phyloP scores from a whole-genome alignment of 352 stramenopile genomes.

The Phytophthora europaea region DNA sequence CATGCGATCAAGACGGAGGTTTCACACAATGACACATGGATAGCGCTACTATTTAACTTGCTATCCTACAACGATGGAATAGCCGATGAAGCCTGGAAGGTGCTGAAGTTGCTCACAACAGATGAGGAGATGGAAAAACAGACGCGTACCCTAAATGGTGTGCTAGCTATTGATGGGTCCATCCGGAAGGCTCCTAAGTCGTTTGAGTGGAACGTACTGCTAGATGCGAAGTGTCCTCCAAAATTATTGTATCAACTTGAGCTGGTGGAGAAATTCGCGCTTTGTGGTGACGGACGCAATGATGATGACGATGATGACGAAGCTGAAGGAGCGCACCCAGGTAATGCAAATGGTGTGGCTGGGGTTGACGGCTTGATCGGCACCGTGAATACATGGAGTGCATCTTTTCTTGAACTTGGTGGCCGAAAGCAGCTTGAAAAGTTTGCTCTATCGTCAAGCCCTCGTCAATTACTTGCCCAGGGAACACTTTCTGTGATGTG shows the following conservation, averaged over 20 bases:
- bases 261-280: conserved; percentile 67
- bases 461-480: conserved; percentile 45
- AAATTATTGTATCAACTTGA: conserved; percentile 81
- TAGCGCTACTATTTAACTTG: conserved; percentile 60
- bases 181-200: conserved; percentile 48
- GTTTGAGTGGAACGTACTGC: conserved; percentile 70
- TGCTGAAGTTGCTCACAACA: conserved; percentile 76
- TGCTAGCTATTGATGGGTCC: conserved; percentile 77
- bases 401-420: conserved; percentile 76
- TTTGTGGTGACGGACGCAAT: conserved; percentile 45
- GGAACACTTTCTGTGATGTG: conserved; percentile 72
- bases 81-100: conserved; percentile 80
- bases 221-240: conserved; percentile 65
- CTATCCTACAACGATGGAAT: conserved; percentile 58
- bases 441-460: conserved; percentile 59
- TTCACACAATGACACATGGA: conserved; percentile 52
- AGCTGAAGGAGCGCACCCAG: conserved; percentile 1
- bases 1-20: conserved; percentile 75
- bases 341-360: conserved; percentile 7
- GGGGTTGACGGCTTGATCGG: conserved; percentile 46
- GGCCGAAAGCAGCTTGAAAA: conserved; percentile 61
- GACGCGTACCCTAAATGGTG: conserved; percentile 70
- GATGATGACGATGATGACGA: conserved; percentile 34
- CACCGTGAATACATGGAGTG: conserved; percentile 60
- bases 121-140: conserved; percentile 78